Percentiles rank a stretch among this genome's conserved stretches.
Conservation (phyloP, 2,329 filamentous ascomycete species). For the Aureobasidium mangrovei region DNA sequence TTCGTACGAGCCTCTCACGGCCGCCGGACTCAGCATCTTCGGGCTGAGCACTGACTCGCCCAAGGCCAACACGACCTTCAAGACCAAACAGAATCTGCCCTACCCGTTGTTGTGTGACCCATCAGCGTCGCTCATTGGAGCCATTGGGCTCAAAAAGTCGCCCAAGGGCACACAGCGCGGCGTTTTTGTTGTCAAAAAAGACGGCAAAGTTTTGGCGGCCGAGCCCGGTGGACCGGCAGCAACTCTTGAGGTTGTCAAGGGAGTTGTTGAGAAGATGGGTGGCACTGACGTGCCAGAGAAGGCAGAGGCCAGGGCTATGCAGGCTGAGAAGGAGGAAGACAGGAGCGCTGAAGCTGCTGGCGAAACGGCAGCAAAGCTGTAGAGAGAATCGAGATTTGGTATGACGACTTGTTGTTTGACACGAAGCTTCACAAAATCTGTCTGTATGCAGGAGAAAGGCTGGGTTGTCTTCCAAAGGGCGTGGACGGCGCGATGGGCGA, state of each 20-base stretch:
- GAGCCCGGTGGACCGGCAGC: slow-evolving; percentile 67
- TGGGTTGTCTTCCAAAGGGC: not conserved
- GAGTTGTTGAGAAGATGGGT: slow-evolving; percentile 49
- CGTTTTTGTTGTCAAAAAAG: slow-evolving; percentile 63
- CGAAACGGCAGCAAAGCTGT: slow-evolving; percentile 8
- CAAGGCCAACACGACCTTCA: slow-evolving; percentile 88
- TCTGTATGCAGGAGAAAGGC: not conserved
- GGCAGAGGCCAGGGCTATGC: slow-evolving; percentile 25
- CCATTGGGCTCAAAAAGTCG: slow-evolving; percentile 82
- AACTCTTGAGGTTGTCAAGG: slow-evolving; percentile 69
- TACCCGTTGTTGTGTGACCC: slow-evolving; percentile 86
- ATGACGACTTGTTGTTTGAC: not conserved
- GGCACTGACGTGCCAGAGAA: slow-evolving; percentile 26
- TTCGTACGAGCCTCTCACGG: slow-evolving; percentile 64
- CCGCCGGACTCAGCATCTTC: slow-evolving; percentile 75
- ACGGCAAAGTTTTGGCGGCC: slow-evolving; percentile 67
- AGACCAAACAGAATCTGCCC: slow-evolving; percentile 79
- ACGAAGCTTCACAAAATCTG: not conserved
- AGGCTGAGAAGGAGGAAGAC: slow-evolving; percentile 21
- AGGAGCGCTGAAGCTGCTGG: not conserved
- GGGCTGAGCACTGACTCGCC: slow-evolving; percentile 81
- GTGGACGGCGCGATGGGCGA: not conserved
- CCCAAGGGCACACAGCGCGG: slow-evolving; percentile 75
- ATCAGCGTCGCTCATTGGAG: slow-evolving; percentile 61
- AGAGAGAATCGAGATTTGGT: not conserved